Base-by-base conservation (phyloP, 805 yeast genomes). In the Citeromyces matritensis region DNA sequence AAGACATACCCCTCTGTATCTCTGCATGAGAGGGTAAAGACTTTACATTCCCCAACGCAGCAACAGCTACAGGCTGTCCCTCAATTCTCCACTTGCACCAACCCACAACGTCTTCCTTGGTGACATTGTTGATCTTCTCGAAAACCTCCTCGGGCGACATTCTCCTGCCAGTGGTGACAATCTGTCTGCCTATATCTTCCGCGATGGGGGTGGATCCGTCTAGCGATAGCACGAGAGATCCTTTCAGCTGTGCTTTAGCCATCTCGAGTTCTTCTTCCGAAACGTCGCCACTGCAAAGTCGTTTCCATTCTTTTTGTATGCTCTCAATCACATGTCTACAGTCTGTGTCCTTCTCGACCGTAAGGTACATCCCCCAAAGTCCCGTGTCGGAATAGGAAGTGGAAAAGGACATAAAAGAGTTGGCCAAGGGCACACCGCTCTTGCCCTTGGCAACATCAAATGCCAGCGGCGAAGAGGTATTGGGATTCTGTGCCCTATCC, bases 371-470 rank as follows among this genome's bases (percentile, higher is more conserved):
- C 24, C 99, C 99, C 96, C 96, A 88, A 33, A 91, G 60, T 6
- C 99, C 99, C 9, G 95, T 81, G 57, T 91, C 99, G 8, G 95
- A 86, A 56, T 91, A 91, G 1, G 95, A 82, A 2, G 99, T 91
- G 21, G 95, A 82, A 58, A 88, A 91, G 5, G 95, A 84, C 94
- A 85, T 80, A 59, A 78, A 91, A 6, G 95, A 81, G 57, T 91
- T 91, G 34, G 96, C 95, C 36, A 85, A 58, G 3, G 84, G 80
- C 11, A 67, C 59, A 11, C 60, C 61, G 37, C 73, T 67, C 3
- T 38, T 30, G 11, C 33, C 29, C 4, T 70, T 64, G 15, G 78
- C 73, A 19, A 73, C 69, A 1, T 93, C 83, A 34, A 91, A 63
- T 31, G 85, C 84, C 3, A 95, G 79, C 15, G 95, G 93, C 15